Evolutionary conservation across 2,329 filamentous ascomycete species (phyloP), one percentile per base, ranked within the genome.

Genomic region (Harringtonia aguacate): DNA sequence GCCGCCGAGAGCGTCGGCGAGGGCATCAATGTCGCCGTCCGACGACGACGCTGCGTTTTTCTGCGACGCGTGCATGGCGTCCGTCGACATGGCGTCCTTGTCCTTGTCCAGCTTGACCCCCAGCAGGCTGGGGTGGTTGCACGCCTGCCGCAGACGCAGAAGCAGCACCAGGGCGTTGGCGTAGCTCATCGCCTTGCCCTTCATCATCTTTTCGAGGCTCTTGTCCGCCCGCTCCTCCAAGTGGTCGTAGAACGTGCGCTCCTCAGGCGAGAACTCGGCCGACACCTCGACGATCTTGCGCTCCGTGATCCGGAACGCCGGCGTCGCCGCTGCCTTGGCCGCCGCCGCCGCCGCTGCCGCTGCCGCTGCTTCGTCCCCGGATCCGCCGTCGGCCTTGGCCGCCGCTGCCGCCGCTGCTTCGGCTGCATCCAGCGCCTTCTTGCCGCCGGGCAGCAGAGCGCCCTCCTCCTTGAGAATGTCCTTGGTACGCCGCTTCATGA

Each of bases 401-500:
- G 20, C 44, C 60, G 54, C 50, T 59, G 43, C 45, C n/a, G 65
- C 68, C 50, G 53, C 24, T 10, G 24, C 10, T 27, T n/a, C n/a
- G n/a, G 24, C 24, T 27, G 24, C 61, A 38, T 61, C 60, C 13
- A 63, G 52, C 14, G 60, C 58, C 50, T 68, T 65, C 58, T 86
- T 85, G 42, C 83, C 80, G 31, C 85, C 85, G 22, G 84, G 81
- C 48, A 85, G 84, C 17, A 94, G 67, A 1, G 86, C 86, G 12
- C 86, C 86, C 12, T 86, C 86, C 53, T 87, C 75, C 63, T 92
- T 95, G 48, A 98, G 67, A n/a, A 98, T 86, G 20, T 95, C 88
- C 63, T 98, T 98, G 9, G 89, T 97, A 35, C 92, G 80, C n/a
- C 92, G 81, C 68, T 97, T 95, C 92, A 98, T 98, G 66, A 95